Conservation (phyloP, 2,329 filamentous ascomycete genomes). For the Pseudogymnoascus sp. region DNA sequence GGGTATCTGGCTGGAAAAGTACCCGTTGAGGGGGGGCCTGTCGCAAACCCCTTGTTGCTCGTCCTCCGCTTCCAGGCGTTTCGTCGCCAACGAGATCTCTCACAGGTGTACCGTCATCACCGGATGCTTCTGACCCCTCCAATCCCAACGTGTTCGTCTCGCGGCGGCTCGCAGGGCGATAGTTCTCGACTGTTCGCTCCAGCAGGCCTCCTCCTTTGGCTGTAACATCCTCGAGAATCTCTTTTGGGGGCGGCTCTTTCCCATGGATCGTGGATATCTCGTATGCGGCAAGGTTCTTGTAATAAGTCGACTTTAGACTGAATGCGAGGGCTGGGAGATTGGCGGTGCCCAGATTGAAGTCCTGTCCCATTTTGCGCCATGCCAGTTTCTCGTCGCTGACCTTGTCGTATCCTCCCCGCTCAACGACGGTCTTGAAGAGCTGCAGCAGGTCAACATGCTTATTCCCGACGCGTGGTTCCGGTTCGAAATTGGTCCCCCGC, state of each 20-base stretch:
- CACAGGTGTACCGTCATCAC: constrained; percentile 49
- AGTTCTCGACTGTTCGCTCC: constrained; percentile 71
- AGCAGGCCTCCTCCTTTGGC: constrained; percentile 77
- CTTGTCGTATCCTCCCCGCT: constrained; percentile 76
- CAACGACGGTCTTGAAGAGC: constrained; percentile 68
- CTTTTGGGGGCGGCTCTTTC: constrained; percentile 74
- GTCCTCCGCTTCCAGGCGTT: constrained; percentile 42
- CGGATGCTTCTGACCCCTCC: constrained; percentile 50
- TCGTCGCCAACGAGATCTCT: constrained; percentile 44
- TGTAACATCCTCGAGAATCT: constrained; percentile 69
- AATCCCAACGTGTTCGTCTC: constrained; percentile 40
- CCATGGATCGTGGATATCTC: constrained; percentile 72
- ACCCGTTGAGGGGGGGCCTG: constrained; percentile 79
- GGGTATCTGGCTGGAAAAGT: constrained; percentile 74
- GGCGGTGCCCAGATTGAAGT: constrained; percentile 64
- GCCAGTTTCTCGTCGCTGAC: constrained; percentile 75
- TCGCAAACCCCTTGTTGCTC: constrained; percentile 57
- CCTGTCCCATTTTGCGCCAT: constrained; percentile 68
- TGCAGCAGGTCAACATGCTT: constrained; percentile 68
- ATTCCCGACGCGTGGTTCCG: constrained; percentile 71
- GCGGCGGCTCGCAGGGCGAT: constrained; percentile 39
- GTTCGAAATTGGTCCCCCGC: constrained; percentile 69
- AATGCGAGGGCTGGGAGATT: constrained; percentile 81
- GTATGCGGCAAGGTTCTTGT: constrained; percentile 80
- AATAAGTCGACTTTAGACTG: constrained; percentile 78